phyloP scores from a whole-genome alignment of 345 rosid species.

The Erysimum cheiranthoides region DNA sequence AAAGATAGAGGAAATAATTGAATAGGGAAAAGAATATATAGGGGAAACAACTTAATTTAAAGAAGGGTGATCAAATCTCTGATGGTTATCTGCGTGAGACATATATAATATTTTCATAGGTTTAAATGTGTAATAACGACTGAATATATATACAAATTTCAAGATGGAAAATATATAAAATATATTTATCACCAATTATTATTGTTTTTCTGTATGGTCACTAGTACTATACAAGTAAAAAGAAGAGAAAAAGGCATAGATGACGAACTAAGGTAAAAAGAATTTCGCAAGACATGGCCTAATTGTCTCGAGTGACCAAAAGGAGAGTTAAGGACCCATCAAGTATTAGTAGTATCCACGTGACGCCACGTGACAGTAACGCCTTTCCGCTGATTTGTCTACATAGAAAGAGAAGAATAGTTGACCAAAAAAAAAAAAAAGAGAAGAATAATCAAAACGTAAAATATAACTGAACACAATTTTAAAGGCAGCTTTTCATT shows the following conservation, averaged over 20 bases:
- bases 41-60: not conserved
- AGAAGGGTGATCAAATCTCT: not conserved
- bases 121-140: not conserved
- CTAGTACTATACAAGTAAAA: too few relatives aligned
- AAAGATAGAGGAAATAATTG: not conserved
- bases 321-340: constrained; percentile 20
- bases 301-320: constrained; percentile 13
- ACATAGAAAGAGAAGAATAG: not conserved
- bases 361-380: constrained; percentile 28
- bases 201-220: not conserved
- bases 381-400: not conserved
- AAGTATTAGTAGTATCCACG: constrained; percentile 18
- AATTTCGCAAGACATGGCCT: too few relatives aligned
- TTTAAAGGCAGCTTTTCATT: not conserved
- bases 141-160: not conserved
- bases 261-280: not conserved
- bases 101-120: not conserved
- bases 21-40: not conserved
- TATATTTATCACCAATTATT: not conserved
- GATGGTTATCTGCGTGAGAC: not conserved
- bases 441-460: not conserved
- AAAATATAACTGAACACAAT: not conserved
- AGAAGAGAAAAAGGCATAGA: not conserved
- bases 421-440: constrained; percentile 13
- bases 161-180: not conserved